Evolutionary conservation across 2,329 filamentous ascomycete genomes (phyloP), one percentile per base, ranked within the genome.

Genomic region (Epichloe amarillans): DNA sequence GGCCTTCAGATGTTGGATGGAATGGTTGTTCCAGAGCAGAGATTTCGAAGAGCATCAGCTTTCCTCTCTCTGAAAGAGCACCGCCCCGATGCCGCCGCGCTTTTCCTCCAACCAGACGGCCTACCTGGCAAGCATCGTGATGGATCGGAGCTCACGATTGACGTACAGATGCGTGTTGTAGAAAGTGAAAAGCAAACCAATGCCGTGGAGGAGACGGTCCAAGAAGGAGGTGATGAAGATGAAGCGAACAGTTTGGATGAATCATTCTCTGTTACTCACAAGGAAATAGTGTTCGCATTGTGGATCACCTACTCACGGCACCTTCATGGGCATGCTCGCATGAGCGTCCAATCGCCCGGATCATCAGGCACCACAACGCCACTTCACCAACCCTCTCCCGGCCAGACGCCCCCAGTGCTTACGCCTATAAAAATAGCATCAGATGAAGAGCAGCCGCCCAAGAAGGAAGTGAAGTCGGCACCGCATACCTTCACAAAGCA

Each of bases 301-400:
- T 98, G 93, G 93, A 85, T 98, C 57, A 97, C 91, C 1, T 98
- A 97, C 64, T 97, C 91, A 17, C 79, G 90, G 55, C 88, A 96
- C 61, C 75, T 97, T 12, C 93, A 98, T 15, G 77, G 82, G 38
- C 81, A 81, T 54, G 72, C 75, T 49, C 68, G 67, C 51, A 66
- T 83, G 45, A 76, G 79, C n/a, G 72, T 77, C 19, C 72, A 82
- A 38, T 82, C 83, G 23, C 79, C 82, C 5, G 63, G 81, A 19
- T 66, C 80, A 15, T 82, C 84, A 40, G 80, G 82, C 33, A 72
- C 78, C 17, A 73, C 76, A 19, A 89, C 88, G 2, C 87, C 89
- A 33, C 76, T 86, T 12, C 84, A 83, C 54, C 87, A 93, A 61
- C 86, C 87, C 2, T 86, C 83, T 3, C 86, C 88, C 1, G 86